Evolutionary conservation across 345 rosid genomes (phyloP), one percentile per base, ranked within the genome.

Genomic region (Moricandia arvensis): DNA sequence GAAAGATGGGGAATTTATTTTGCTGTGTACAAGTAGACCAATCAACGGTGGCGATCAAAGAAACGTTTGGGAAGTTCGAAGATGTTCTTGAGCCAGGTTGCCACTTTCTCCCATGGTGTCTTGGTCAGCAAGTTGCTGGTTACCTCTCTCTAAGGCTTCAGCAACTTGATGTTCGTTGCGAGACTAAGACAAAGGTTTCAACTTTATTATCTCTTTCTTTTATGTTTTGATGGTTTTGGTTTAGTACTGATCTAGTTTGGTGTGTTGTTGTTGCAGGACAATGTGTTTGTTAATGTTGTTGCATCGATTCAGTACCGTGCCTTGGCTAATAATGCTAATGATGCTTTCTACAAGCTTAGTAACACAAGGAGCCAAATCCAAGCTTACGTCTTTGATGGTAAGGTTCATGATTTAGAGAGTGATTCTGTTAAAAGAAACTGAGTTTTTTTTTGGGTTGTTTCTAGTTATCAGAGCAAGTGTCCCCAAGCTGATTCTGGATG

Each of bases 21-120:
- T 80, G 92, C 31, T 86, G 87, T 59, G 24, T 80, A 1, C 88
- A 88, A 83, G 89, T 86, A 10, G 88, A 86, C 26, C 92, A 85
- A 69, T 83, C 88, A 30, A 85, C 84, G 2, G 86, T 86, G 10
- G 90, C 90, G 12, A 77, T 88, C 12, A 88, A 67, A 66, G 90
- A 88, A 72, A 74, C 55, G 17, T 86, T 86, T 66, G 93, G 93
- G 37, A 88, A 82, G 73, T 88, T 83, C 31, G 87, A 85, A 11
- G 80, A 85, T 1, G 87, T 88, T 6, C 90, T 88, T 33, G 82
- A 86, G 53, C 93, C 93, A 29, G 93, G 93, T 66, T 88, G 89
- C 59, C 93, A 86, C 64, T 88, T 81, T 43, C 72, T 88, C 33
- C 93, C 89, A 4, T 88, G 93, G 93, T 80, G 73, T 55, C 55